Percentiles rank a stretch among this genome's conserved stretches.
phyloP scores from a whole-genome alignment of 352 stramenopile genomes.

The Phytophthora sansomeana region DNA sequence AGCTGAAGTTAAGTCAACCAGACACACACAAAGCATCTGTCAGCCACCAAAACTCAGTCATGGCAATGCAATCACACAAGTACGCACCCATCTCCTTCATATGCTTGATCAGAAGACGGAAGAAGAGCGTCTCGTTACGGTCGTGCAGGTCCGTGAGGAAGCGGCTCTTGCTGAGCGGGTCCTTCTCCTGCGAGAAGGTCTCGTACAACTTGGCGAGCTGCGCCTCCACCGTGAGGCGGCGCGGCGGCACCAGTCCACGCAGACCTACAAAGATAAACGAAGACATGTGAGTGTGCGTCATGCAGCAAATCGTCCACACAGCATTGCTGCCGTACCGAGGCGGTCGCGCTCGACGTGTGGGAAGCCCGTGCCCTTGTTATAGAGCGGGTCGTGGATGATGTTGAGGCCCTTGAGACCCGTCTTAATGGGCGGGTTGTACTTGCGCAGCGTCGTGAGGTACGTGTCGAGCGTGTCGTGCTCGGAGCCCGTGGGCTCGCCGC shows the following conservation, averaged over 20 bases:
- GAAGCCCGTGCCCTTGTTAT: constrained; percentile 92
- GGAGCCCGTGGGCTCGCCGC: constrained; percentile 33
- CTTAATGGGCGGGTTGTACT: constrained; percentile 85
- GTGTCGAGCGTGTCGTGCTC: constrained; percentile 58
- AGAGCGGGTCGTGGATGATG: constrained; percentile 87
- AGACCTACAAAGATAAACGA: constrained; percentile 47
- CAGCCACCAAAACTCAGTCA: not conserved
- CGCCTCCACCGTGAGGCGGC: constrained; percentile 69
- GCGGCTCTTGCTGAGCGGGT: constrained; percentile 93
- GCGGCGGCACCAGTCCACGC: constrained; percentile 84
- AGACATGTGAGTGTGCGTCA: not conserved
- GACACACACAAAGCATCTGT: constrained; percentile 31
- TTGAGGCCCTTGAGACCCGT: constrained; percentile 79
- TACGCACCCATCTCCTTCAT: constrained; percentile 92
- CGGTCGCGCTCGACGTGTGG: constrained; percentile 84
- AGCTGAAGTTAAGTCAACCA: constrained; percentile 47
- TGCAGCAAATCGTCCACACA: not conserved
- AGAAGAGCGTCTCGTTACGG: constrained; percentile 97
- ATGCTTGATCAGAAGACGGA: constrained; percentile 92
- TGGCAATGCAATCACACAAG: not conserved
- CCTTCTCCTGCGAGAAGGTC: constrained; percentile 67
- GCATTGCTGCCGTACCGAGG: constrained; percentile 55
- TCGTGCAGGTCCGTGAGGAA: constrained; percentile 96
- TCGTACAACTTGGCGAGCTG: constrained; percentile 85
- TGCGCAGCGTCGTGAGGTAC: constrained; percentile 70